Conservation (phyloP, 306 rosid species). For the Vicia villosa region DNA sequence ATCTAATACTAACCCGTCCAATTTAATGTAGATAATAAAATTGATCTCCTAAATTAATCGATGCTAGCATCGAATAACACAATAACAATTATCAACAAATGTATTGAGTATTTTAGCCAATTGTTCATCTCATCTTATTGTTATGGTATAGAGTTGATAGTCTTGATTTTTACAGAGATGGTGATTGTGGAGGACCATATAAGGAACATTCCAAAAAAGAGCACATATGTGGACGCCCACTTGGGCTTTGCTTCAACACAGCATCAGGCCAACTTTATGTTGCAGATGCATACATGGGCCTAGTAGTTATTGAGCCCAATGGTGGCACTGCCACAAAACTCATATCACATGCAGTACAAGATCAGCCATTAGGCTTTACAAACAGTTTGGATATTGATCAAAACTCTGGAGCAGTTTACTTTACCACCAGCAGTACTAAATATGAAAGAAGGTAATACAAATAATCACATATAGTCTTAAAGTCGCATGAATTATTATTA, state of each 20-base stretch:
- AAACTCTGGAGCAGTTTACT: constrained; percentile 52
- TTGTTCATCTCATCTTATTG: background rate
- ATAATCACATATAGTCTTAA: background rate
- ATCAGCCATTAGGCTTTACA: constrained; percentile 46
- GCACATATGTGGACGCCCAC: constrained; percentile 77
- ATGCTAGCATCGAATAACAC: too few relatives aligned
- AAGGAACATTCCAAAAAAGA: constrained; percentile 48
- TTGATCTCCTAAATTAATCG: too few relatives aligned
- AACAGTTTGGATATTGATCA: constrained; percentile 70
- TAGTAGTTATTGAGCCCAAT: constrained; percentile 53
- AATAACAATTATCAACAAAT: too few relatives aligned
- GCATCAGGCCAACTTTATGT: constrained; percentile 53
- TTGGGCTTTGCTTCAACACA: constrained; percentile 56
- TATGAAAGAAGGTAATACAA: constrained; percentile 60
- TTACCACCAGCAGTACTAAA: constrained; percentile 61
- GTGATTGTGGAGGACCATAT: constrained; percentile 57
- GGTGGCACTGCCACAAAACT: constrained; percentile 51
- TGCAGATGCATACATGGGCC: constrained; percentile 81
- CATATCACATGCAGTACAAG: constrained; percentile 26
- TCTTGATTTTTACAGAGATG: constrained; percentile 46
- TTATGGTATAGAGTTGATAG: constrained; percentile 13
- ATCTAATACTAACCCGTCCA: too few relatives aligned
- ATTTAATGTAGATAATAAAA: too few relatives aligned
- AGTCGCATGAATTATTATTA: background rate
- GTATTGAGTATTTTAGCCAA: too few relatives aligned